phyloP scores from a whole-genome alignment of 306 rosid genomes.

The peach (Prunus persica) region Prunus_persica_NCBIv2 NC_034009.1:35829501-35830000 shows the following conservation, averaged over 20 bases:
- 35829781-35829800: constrained; percentile 13
- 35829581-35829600: constrained; percentile 59
- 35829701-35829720: constrained; percentile 81
- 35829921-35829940: not conserved
- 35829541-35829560: constrained; percentile 40
- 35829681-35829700: constrained; percentile 95
- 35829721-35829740: constrained; percentile 89
- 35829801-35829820: not conserved
- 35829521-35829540: not conserved
- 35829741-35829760: constrained; percentile 74
- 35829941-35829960: not conserved
- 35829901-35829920: not conserved
- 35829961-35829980: constrained; percentile 42
- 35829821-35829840: not conserved
- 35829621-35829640: constrained; percentile 40
- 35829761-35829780: not conserved
- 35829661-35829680: constrained; percentile 79
- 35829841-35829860: not conserved
- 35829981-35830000: constrained; percentile 70
- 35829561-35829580: constrained; percentile 70
- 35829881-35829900: not conserved
- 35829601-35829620: constrained; percentile 65
- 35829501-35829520: not conserved
- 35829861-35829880: not conserved
- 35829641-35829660: constrained; percentile 64